These are phyloP conservation scores for Cyberlindnera misumaiensis DNA, from an alignment of 805 yeast genomes.

Conservation along the genomic window DNA sequence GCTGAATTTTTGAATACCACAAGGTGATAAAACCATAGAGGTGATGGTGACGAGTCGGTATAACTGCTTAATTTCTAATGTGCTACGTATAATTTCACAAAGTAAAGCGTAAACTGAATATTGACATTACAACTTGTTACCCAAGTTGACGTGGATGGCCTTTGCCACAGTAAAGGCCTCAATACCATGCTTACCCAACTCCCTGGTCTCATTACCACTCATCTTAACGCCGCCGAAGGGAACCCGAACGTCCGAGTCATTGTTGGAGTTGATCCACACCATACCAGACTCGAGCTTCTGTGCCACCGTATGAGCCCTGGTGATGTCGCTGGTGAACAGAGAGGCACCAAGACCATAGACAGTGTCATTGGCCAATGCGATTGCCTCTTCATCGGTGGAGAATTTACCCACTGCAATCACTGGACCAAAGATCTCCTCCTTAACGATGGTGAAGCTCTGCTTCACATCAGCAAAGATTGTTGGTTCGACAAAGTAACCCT, in stretches of 20 bases:
- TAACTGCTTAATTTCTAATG: too few relatives aligned
- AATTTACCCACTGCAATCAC: conserved; percentile 39
- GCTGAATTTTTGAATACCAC: conserved; percentile 8
- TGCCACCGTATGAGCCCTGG: conserved; percentile 34
- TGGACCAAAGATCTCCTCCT: conserved; percentile 51
- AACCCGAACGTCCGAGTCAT: conserved; percentile 46
- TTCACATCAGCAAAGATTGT: conserved; percentile 41
- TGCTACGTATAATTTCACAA: background rate
- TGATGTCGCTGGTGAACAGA: conserved; percentile 33
- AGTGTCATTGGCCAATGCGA: conserved; percentile 36
- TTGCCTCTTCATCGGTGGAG: conserved; percentile 37
- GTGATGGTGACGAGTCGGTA: too few relatives aligned
- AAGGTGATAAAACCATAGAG: too few relatives aligned
- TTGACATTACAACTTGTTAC: conserved; percentile 20
- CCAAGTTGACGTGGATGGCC: conserved; percentile 65
- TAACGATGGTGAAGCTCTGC: conserved; percentile 33
- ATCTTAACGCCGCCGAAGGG: conserved; percentile 69
- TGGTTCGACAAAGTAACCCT: conserved; percentile 37
- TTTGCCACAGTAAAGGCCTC: conserved; percentile 57
- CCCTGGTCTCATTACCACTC: conserved; percentile 58
- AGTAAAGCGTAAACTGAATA: too few relatives aligned
- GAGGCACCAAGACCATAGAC: conserved; percentile 43
- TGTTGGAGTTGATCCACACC: conserved; percentile 55
- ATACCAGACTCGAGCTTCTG: conserved; percentile 38
- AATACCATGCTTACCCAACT: conserved; percentile 61